A percentile compares a stretch with the other conserved stretches of the same genome.
Evolutionary conservation across 805 yeast species (phyloP).

Genomic region (Cyberlindnera maritima): DNA sequence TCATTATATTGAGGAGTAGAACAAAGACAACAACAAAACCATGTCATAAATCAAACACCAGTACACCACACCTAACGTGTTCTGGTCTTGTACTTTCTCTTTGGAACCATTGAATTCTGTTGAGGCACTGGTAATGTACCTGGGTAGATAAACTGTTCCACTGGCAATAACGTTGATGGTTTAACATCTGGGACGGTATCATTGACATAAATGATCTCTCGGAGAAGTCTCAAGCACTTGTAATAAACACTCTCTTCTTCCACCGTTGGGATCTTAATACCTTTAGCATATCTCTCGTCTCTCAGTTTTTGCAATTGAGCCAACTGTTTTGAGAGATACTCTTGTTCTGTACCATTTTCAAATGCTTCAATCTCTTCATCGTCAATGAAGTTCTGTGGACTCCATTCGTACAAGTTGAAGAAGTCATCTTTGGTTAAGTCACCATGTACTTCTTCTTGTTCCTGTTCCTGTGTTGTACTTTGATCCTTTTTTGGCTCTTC

Average conservation of each 20-base stretch:
- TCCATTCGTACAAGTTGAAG: slow-evolving; percentile 45
- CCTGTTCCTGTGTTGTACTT: slow-evolving; percentile 7
- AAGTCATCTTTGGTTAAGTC: slow-evolving; percentile 14
- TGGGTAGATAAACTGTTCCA: slow-evolving; percentile 65
- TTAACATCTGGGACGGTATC: slow-evolving; percentile 34
- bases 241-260: slow-evolving; percentile 43
- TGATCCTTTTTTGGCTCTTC: slow-evolving; percentile 2
- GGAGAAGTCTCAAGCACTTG: slow-evolving; percentile 43
- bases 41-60: not conserved
- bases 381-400: slow-evolving; percentile 44
- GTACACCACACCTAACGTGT: slow-evolving; percentile 7
- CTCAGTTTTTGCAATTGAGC: slow-evolving; percentile 50
- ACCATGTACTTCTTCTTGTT: no score
- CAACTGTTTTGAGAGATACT: slow-evolving; percentile 43
- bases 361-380: slow-evolving; percentile 52
- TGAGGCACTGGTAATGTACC: slow-evolving; percentile 75
- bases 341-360: slow-evolving; percentile 38
- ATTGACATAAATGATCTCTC: slow-evolving; percentile 39
- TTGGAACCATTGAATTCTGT: slow-evolving; percentile 14
- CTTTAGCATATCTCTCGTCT: slow-evolving; percentile 37
- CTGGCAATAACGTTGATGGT: slow-evolving; percentile 51
- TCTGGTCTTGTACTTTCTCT: slow-evolving; percentile 23
- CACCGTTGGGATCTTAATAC: slow-evolving; percentile 36
- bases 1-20: slow-evolving; percentile 6
- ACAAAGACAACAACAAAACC: not conserved